Evolutionary conservation across 352 stramenopile genomes (phyloP), one percentile per base, ranked within the genome.

Genomic region (Pythium phragmiticola): DNA sequence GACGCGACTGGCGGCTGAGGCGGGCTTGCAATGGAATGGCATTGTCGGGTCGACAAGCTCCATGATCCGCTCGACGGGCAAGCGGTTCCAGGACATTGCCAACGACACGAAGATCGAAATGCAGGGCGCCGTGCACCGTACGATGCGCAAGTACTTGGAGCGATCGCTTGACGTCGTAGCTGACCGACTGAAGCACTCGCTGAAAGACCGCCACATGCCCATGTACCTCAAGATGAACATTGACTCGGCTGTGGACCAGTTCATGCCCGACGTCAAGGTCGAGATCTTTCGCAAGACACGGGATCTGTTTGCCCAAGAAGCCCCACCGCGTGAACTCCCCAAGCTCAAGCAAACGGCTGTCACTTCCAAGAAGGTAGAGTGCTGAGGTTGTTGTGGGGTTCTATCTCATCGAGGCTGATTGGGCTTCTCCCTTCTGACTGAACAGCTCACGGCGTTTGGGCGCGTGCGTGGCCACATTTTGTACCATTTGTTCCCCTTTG

Each of bases 191-290:
- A 94, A 91, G 54, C 66, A 89, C 16, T 65, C 76, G n/a, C 57
- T 94, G 5, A 94, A 94, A 48, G 87, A 95, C 54, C 84, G 77
- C 36, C 71, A 96, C 63, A 96, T 96, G 87, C 87, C 87, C 0
- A 68, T 61, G 33, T 94, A 93, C 65, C 66, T 95, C 30, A 87
- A 92, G 76, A 77, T 65, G 43, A 92, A 94, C 60, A 94, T 95
- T 60, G 87, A 96, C 55, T 69, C 88, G 36, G 82, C 81, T 23
- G 87, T 96, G 34, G 81, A 94, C 47, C 82, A 92, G 63, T 92
- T 96, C 60, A 91, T 96, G 73, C 85, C 85, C 3, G 87, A 96
- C 57, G 84, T 96, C 48, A 95, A 96, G 57, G 81, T 94, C 63
- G 85, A 96, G 65, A 90, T 96, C 58, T 94, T 92, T 45, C 70